Evolutionary conservation across 2,329 filamentous ascomycete genomes (phyloP), one percentile per base, ranked within the genome.

Genomic region (Colletotrichum magnum): DNA sequence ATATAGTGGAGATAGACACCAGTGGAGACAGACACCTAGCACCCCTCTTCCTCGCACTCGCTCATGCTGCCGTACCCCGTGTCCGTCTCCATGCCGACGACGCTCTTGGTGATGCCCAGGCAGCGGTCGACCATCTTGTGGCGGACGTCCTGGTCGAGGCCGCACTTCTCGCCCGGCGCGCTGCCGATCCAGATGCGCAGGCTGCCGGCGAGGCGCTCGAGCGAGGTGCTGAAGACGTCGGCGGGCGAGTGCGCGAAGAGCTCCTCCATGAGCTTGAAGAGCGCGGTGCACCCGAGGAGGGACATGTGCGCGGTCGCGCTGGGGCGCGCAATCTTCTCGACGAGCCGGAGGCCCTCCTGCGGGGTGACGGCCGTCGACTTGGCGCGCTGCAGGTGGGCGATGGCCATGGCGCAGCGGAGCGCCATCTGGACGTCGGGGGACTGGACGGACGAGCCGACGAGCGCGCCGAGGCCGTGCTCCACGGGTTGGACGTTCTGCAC

Each of bases 141-240:
- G 66, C 88, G 85, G n/a, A 88, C 78, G 15, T 84, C 81, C 2
- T 81, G 79, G 18, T 83, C 80, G n/a, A 91, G 78, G 2, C 85
- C 87, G 58, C 83, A 84, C 64, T 83, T 83, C 56, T 85, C 85
- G 21, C 87, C 87, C 3, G 83, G 79, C 2, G 80, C 75, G 6
- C 86, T 84, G 16, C 88, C 88, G 58, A 89, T 86, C 90, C 90
- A 92, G 47, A 89, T 84, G 28, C 90, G 83, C 56, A 92, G 79
- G 16, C 80, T 84, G 5, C 86, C 89, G 0, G 89, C 87, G 15
- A 92, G 79, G 39, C 83, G 82, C 77, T 91, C 89, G 5, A 92
- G 79, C 1, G 85, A 80, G 1, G 77, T 72, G 2, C 83, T 79
- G 72, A 85, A 88, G 4, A 79, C 80, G 64, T 85, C 83, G 2